phyloP scores from a whole-genome alignment of 768 basidiomycete species.

The Phlebiopsis flavidoalba region DNA sequence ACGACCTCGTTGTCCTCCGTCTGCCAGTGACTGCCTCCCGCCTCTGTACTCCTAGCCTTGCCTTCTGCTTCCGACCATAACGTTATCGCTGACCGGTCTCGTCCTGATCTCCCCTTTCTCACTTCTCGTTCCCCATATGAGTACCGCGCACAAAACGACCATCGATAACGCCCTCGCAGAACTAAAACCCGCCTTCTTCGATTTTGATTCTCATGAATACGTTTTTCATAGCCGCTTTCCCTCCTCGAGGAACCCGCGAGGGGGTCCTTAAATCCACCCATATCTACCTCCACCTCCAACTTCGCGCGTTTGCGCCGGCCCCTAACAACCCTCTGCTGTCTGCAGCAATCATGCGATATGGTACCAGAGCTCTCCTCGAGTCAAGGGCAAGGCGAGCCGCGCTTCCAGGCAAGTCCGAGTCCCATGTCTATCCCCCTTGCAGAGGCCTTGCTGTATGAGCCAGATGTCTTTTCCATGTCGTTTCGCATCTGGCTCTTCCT shows the following conservation, averaged over 20 bases:
- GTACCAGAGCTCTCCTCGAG: constrained; percentile 14
- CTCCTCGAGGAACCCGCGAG: constrained; percentile 23
- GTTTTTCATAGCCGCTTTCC: constrained; percentile 12
- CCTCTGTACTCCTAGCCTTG: not conserved
- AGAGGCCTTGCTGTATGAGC: constrained; percentile 25
- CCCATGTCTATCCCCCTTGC: constrained; percentile 45
- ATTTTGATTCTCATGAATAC: constrained; percentile 46
- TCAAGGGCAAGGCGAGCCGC: constrained; percentile 56
- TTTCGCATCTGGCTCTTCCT: constrained; percentile 28
- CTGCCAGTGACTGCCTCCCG: not conserved
- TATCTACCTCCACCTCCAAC: constrained; percentile 9
- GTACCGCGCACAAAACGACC: constrained; percentile 29
- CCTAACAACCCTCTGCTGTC: constrained; percentile 6
- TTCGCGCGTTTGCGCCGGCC: constrained; percentile 5
- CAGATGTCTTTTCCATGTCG: constrained; percentile 31
- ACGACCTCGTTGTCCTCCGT: not conserved
- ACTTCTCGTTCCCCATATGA: constrained; percentile 29
- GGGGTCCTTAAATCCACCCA: constrained; percentile 9
- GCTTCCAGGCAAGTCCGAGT: constrained; percentile 18
- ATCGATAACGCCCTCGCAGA: constrained; percentile 56
- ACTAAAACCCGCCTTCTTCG: constrained; percentile 45
- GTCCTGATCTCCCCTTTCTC: too few relatives aligned
- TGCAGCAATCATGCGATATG: constrained; percentile 13
- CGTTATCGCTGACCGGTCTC: not conserved
- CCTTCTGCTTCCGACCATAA: not conserved